Base-by-base conservation (phyloP, 768 basidiomycete genomes). In the Mycena albidolilacea region DNA sequence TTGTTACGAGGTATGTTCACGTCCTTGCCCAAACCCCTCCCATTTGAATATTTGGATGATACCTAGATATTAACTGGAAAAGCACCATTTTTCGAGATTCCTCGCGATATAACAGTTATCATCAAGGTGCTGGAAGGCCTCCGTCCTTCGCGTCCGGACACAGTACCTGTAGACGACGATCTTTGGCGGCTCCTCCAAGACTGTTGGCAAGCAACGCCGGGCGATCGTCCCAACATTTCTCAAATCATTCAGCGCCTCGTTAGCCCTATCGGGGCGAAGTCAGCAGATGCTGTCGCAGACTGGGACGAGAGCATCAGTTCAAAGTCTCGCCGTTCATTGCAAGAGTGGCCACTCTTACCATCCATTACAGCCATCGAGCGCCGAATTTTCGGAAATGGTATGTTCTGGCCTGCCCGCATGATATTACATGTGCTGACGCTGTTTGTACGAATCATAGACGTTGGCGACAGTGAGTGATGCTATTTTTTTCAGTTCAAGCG, bases 221-320 rank as follows among this genome's bases (percentile, higher is more conserved):
- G 7, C 2, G 48, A 39, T 19, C 72, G 75, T 5, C 75, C 73
- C 1, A 60, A 58, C 21, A 48, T 55, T 5, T 21, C 50, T 17
- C 58, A 71, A 11, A 50, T 75, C 17, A 46, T 67, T 19, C 44
- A 66, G 64, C 71, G 64, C 0, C 64, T 75, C 8, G 48, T 63
- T 7, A 19, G 37, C 48, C 54, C 69, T 17, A 75, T 75, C n/a
- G 70, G 70, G 19, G 74, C 74, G 10, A 64, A n/a, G n/a, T 35
- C 35, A 11, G 17, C n/a, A 15, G 38, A 50, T 15, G n/a, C 48
- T 21, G 21, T 65, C 5, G 43, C 38, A 1, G 74, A 75, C 41
- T 71, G 74, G 74, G 74, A 75, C 41, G 66, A 64, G 30, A 37
- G 50, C n/a, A 64, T 71, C 39, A 74, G 73, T 19, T 57, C 73